Evolutionary conservation across 1,284 basidiomycete species (phyloP).

Genomic region (Malassezia japonica): DNA sequence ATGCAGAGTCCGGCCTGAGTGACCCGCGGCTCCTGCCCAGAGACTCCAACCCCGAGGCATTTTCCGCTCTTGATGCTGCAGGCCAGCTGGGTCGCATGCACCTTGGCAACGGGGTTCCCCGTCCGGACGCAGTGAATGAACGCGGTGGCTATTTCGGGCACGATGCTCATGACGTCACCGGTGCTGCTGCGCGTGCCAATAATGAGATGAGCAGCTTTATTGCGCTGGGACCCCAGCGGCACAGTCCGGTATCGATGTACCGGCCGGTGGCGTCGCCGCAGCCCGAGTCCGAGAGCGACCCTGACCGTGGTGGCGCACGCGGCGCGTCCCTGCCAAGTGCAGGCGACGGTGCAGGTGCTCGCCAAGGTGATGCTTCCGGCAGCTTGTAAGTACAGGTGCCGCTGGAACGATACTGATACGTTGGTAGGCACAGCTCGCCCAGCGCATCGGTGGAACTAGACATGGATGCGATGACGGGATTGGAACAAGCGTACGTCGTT

Average conservation of each 20-base stretch:
- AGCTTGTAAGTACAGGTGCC: constrained; percentile 1
- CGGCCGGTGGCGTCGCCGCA: neutral
- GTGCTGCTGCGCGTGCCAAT: too few relatives aligned
- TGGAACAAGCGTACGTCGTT: constrained; percentile 25
- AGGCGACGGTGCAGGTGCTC: too few relatives aligned
- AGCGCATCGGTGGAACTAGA: constrained; percentile 19
- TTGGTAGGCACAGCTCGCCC: too few relatives aligned
- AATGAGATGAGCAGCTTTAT: neutral
- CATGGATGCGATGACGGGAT: constrained; percentile 27
- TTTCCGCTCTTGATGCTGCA: neutral
- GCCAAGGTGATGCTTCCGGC: too few relatives aligned
- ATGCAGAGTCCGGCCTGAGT: too few relatives aligned
- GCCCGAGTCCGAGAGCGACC: neutral
- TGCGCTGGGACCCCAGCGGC: neutral
- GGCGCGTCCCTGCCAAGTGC: too few relatives aligned
- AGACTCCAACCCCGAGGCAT: too few relatives aligned
- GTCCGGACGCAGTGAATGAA: too few relatives aligned
- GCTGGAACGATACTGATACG: neutral
- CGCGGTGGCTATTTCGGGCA: too few relatives aligned
- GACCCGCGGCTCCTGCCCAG: too few relatives aligned
- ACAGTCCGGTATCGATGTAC: neutral
- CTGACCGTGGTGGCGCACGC: too few relatives aligned
- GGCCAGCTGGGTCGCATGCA: neutral
- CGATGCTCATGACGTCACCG: too few relatives aligned
- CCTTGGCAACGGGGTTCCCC: neutral